Evolutionary conservation across 2,329 filamentous ascomycete genomes (phyloP), one percentile per base, ranked within the genome.

Genomic region (Plenodomus tracheiphilus): DNA sequence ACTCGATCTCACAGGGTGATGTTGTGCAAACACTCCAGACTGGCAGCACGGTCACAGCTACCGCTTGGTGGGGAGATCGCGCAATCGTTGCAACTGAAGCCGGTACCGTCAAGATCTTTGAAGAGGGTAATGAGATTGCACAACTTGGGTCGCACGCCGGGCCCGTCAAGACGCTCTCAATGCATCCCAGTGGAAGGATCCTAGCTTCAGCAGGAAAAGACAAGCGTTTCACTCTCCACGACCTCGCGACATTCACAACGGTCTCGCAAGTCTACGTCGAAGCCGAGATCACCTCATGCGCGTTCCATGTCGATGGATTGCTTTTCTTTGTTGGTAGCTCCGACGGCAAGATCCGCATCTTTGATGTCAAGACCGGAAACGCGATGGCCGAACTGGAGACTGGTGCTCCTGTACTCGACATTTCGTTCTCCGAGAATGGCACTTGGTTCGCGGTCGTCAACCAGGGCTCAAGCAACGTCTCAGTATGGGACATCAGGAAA

Each of bases 301-400:
- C 87, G 28, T 97, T 99, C 81, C 94, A 99, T 70, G 94, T 95
- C 6, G 94, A 99, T 68, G 94, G 94, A n/a, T 90, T 97, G 69
- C 81, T 99, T 5, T 85, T 97, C 62, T 93, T 91, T 34, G 88
- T 87, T 2, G 94, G 93, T 54, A 89, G 88, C n/a, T 77, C 77
- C 9, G 81, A 87, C 41, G 91, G 91, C 38, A 85, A 91, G 49
- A 88, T 99, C 70, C 90, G 92, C 71, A 83, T 99, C 44, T 97
- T 89, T 75, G 89, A 96, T 73, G 87, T 91, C 59, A 92, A 88
- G 72, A 88, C 84, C 0, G 87, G 91, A 32, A 83, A 86, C 51
- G 81, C 85, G 58, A 89, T 90, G 21, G 90, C 90, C 21, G 85
- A 83, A 46, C 96, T 95, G 72, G 77, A 79, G 7, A 73, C 79